Percentiles rank a stretch among this genome's conserved stretches.
Evolutionary conservation across 2,329 filamentous ascomycete species (phyloP).

Genomic region (Diaporthe vaccinii): DNA sequence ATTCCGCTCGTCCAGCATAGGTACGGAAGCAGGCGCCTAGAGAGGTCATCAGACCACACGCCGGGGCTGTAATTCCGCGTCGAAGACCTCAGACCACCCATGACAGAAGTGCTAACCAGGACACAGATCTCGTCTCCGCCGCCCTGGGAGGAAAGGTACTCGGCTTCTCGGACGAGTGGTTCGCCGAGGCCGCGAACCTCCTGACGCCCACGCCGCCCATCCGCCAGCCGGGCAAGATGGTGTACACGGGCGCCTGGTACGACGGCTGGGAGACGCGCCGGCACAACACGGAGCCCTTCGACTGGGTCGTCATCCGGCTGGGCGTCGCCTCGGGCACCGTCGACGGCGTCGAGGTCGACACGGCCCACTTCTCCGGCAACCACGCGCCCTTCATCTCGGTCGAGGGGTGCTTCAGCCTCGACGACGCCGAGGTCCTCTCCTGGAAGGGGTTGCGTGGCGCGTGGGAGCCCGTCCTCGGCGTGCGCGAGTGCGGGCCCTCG

Average conservation of each 20-base stretch:
- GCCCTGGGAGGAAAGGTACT: constrained; percentile 70
- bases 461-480: constrained; percentile 80
- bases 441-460: constrained; percentile 71
- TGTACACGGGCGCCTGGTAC: constrained; percentile 78
- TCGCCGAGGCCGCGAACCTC: constrained; percentile 75
- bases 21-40: constrained; percentile 54
- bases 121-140: constrained; percentile 40
- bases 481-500: constrained; percentile 80
- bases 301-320: constrained; percentile 76
- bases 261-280: constrained; percentile 79
- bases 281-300: constrained; percentile 74
- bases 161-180: constrained; percentile 77
- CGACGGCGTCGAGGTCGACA: constrained; percentile 83
- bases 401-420: constrained; percentile 77
- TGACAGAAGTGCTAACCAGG: constrained; percentile 1
- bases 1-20: constrained; percentile 73
- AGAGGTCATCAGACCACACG: constrained; percentile 9
- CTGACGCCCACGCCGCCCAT: constrained; percentile 75
- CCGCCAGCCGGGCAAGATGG: constrained; percentile 75
- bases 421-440: constrained; percentile 69
- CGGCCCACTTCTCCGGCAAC: constrained; percentile 85
- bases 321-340: constrained; percentile 80
- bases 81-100: neutral
- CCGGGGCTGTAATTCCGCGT: neutral
- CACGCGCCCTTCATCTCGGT: constrained; percentile 85